Base-by-base conservation (phyloP, 345 rosid genomes). In the Lepidium aucheri region DNA sequence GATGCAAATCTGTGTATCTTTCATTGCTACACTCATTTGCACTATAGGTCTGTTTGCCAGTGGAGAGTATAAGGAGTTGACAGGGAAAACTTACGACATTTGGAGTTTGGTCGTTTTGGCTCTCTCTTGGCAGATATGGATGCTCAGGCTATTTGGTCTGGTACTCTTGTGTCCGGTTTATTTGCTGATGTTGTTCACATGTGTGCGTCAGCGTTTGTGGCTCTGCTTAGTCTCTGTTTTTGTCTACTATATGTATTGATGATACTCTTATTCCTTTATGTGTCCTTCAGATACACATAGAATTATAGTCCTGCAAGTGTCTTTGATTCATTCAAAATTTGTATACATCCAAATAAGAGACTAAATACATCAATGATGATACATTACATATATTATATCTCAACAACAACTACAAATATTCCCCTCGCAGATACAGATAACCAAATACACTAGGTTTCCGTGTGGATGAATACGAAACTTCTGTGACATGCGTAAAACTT, bases 131-230 rank as follows among this genome's bases (percentile, higher is more conserved):
- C 77, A 73, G 57, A 68, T 67, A 51, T 73, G 77, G 72, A 49
- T 56, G 33, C 68, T 74, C 20, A 68, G 77, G 56, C 17, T 74
- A 24, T 51, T 52, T 30, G 73, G 77, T 30, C 33, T 74, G 2
- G 76, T 73, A 49, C 30, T 66, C n/a, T 60, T 51, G 18, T 67
- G 45, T 67, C 77, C 0, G 57, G 77, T 36, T 5, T 74, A 30
- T 74, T 73, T 30, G 72, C 77, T 28, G 68, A 74, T 61, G 77
- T 74, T 44, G 69, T 74, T 45, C 68, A 74, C 15, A 68, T 74
- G 73, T 60, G 68, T 44, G 58, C 73, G 60, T 67, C 68, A 38
- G 69, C 74, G 0, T 44, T 67, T 67, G 63, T 67, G 39, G 58
- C 69, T 45, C 15, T 74, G 72, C 36, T 50, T 73, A 58, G 62